These are phyloP conservation scores for Rhodotorula sp. DNA, from an alignment of 1,284 basidiomycete genomes.

Conservation along the genomic window DNA sequence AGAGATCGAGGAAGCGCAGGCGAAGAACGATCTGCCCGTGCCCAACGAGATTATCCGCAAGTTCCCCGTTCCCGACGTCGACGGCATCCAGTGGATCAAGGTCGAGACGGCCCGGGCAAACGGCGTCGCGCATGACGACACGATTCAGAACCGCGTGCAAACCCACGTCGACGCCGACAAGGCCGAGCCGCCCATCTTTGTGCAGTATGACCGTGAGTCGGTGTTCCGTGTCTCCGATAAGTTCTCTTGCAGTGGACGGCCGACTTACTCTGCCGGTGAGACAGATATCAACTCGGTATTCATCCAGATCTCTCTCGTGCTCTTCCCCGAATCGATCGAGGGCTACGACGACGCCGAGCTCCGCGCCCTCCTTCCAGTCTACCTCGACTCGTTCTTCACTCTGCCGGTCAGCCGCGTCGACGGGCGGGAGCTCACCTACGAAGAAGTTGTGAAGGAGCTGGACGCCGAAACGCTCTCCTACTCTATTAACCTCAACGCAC, in stretches of 20 bases:
- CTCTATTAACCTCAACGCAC: slow-evolving; percentile 62
- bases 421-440: slow-evolving; percentile 73
- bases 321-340: slow-evolving; percentile 63
- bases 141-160: slow-evolving; percentile 53
- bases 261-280: slow-evolving; percentile 63
- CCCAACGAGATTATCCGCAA: slow-evolving; percentile 71
- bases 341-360: slow-evolving; percentile 58
- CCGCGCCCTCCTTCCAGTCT: slow-evolving; percentile 60
- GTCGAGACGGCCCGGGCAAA: slow-evolving; percentile 63
- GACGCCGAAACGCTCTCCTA: slow-evolving; percentile 91
- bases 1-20: slow-evolving; percentile 76
- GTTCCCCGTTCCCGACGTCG: slow-evolving; percentile 84
- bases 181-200: slow-evolving; percentile 72
- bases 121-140: slow-evolving; percentile 45
- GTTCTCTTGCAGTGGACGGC: too few species aligned
- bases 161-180: slow-evolving; percentile 71
- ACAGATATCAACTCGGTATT: slow-evolving; percentile 73
- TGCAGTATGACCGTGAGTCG: slow-evolving; percentile 66
- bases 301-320: slow-evolving; percentile 66
- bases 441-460: slow-evolving; percentile 85
- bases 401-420: slow-evolving; percentile 72
- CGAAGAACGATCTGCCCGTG: slow-evolving; percentile 78
- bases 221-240: not conserved
- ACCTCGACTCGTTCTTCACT: slow-evolving; percentile 83
- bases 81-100: slow-evolving; percentile 90